Evolutionary conservation across 306 rosid genomes (phyloP).

Genomic region (Lathyrus sativus): DNA sequence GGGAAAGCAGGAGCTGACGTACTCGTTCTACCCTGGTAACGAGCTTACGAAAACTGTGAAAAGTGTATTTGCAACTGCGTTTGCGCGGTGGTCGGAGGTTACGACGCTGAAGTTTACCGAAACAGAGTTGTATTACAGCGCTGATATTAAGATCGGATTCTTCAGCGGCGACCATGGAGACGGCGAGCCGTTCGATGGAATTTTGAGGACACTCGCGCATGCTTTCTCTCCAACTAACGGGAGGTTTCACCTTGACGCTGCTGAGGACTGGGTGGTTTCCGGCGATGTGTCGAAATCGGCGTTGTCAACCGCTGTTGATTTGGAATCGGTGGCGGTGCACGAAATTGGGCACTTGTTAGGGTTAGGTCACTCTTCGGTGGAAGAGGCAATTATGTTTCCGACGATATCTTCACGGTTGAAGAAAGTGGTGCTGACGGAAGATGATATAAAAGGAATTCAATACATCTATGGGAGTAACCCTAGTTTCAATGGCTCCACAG

Average conservation of each 20-base stretch:
- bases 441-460: conserved; percentile 80
- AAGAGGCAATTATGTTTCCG: conserved; percentile 85
- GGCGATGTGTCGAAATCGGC: conserved; percentile 58
- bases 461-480: conserved; percentile 68
- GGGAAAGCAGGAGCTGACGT: conserved; percentile 51
- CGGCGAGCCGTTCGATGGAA: conserved; percentile 80
- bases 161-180: conserved; percentile 80
- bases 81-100: conserved; percentile 65
- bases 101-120: conserved; percentile 58
- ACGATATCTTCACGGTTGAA: conserved; percentile 57
- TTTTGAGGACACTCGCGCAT: conserved; percentile 81
- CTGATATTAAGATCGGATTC: conserved; percentile 70
- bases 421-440: conserved; percentile 58
- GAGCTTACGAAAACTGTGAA: conserved; percentile 45
- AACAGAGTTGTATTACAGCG: conserved; percentile 29
- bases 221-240: conserved; percentile 87
- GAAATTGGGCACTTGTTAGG: conserved; percentile 90
- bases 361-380: conserved; percentile 75
- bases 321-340: conserved; percentile 92
- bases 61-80: conserved; percentile 60
- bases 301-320: conserved; percentile 57
- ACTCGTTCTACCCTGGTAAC: conserved; percentile 59
- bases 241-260: conserved; percentile 63
- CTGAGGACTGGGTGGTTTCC: conserved; percentile 71
- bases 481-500: conserved; percentile 39